phyloP scores from a whole-genome alignment of 768 basidiomycete genomes.

The Boletus vinaceobasis region DNA sequence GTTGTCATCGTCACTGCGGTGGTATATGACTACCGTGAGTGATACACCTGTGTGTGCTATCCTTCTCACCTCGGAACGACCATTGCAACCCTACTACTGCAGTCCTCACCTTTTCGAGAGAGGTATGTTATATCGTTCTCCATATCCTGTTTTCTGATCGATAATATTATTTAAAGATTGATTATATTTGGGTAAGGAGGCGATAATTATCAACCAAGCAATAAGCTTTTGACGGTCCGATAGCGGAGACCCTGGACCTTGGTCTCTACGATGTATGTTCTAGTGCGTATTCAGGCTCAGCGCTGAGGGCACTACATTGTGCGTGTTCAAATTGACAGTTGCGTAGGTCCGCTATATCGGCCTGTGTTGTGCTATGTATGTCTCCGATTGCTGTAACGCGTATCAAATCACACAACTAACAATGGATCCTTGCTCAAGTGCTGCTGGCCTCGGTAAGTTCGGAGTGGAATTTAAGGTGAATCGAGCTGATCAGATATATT shows the following conservation, averaged over 20 bases:
- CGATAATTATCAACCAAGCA: background rate
- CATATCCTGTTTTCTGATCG: background rate
- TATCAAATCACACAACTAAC: background rate
- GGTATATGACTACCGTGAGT: background rate
- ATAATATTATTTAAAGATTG: background rate
- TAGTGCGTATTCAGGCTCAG: no score
- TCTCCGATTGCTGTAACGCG: background rate
- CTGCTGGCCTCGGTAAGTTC: background rate
- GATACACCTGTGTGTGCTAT: background rate
- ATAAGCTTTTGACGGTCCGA: background rate
- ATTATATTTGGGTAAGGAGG: constrained; percentile 10
- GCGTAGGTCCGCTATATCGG: background rate
- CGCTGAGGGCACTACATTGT: no score
- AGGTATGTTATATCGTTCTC: background rate
- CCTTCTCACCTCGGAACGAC: background rate
- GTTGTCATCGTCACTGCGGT: background rate
- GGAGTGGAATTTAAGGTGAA: no score
- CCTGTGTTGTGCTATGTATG: background rate
- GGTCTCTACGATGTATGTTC: background rate
- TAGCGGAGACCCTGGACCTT: constrained; percentile 3
- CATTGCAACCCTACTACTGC: background rate
- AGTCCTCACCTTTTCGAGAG: background rate
- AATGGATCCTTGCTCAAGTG: background rate
- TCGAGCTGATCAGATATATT: background rate
- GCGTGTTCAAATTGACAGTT: background rate